These are phyloP conservation scores for Colletotrichum simmondsii DNA, from an alignment of 2,329 filamentous ascomycete species.

Conservation along the genomic window DNA sequence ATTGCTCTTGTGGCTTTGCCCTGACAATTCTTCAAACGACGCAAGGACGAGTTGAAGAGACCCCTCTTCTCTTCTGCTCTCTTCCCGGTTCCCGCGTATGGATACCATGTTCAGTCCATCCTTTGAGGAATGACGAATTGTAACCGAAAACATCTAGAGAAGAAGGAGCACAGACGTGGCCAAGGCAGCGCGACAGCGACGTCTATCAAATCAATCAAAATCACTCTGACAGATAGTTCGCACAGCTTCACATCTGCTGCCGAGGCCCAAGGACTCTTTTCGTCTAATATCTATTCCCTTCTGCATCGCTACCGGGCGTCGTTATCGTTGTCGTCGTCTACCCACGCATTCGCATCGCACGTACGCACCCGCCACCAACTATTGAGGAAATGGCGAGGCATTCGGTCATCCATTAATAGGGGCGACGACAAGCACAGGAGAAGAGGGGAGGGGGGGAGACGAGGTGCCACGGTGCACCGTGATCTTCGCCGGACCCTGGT, in stretches of 20 bases:
- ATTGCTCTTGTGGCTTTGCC: not conserved
- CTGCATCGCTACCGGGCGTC: not conserved
- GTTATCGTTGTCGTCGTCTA: not conserved
- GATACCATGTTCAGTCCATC: not conserved
- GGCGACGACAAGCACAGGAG: not conserved
- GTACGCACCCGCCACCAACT: not conserved
- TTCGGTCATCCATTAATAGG: not conserved
- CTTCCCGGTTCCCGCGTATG: no score
- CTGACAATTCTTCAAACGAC: constrained; percentile 24
- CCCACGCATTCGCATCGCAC: constrained; percentile 5
- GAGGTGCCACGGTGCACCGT: not conserved
- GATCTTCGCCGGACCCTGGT: constrained; percentile 13
- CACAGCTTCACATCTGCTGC: not conserved
- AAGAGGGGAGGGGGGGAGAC: no score
- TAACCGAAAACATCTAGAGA: not conserved
- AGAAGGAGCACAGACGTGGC: not conserved
- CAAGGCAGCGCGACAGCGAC: not conserved
- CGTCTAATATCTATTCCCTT: not conserved
- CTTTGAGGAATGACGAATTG: not conserved
- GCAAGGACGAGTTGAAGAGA: not conserved
- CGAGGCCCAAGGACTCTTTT: not conserved
- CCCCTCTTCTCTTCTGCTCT: no score
- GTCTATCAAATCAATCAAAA: not conserved
- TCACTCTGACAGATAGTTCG: not conserved
- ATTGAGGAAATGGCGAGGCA: not conserved